phyloP scores from a whole-genome alignment of 768 basidiomycete species.

The Mycena amicta region DNA sequence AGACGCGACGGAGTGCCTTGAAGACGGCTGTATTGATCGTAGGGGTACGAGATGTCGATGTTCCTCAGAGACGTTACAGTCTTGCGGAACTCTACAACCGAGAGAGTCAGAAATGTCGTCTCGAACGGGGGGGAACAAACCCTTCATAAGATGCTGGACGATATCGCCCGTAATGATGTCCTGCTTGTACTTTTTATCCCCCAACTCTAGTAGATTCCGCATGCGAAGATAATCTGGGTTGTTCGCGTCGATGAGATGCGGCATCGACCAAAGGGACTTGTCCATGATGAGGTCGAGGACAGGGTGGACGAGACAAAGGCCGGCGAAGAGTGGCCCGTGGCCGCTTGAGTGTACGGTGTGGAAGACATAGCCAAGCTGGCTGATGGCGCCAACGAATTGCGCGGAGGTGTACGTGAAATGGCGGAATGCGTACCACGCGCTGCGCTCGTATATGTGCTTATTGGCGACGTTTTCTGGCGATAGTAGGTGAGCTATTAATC shows the following conservation, averaged over 20 bases:
- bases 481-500: too few species aligned
- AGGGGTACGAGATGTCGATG: constrained; percentile 8
- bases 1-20: not conserved
- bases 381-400: not conserved
- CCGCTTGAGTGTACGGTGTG: constrained; percentile 2
- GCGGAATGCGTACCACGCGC: constrained; percentile 2
- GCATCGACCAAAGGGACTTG: constrained; percentile 1
- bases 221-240: constrained; percentile 14
- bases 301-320: constrained; percentile 11
- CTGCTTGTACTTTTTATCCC: constrained; percentile 15
- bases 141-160: constrained; percentile 9
- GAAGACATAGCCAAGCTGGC: constrained; percentile 15
- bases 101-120: not conserved
- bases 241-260: constrained; percentile 11
- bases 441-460: constrained; percentile 1
- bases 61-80: constrained; percentile 11
- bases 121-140: not conserved
- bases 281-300: not conserved
- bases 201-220: constrained; percentile 11
- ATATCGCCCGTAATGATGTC: constrained; percentile 21
- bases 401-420: not conserved
- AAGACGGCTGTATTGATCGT: constrained; percentile 1
- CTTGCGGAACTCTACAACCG: constrained; percentile 15
- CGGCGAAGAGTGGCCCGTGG: constrained; percentile 13
- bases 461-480: not conserved